Percentiles rank a stretch among this genome's conserved stretches.
Evolutionary conservation across 129 eudicot species (phyloP).

Genomic region (Silybum marianum): DNA sequence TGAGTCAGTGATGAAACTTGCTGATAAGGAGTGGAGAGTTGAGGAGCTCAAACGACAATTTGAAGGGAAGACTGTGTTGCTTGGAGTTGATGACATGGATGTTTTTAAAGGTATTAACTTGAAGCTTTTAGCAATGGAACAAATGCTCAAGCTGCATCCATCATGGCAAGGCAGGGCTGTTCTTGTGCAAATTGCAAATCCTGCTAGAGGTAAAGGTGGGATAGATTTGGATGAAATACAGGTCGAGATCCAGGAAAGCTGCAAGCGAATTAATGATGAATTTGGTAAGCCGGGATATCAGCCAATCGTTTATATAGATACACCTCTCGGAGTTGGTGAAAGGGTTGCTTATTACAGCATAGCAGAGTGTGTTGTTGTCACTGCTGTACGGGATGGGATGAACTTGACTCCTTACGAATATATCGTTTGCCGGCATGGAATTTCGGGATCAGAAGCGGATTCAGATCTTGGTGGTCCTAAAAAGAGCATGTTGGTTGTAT

Average conservation of each 20-base stretch:
- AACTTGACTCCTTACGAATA: conserved; percentile 90
- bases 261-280: conserved; percentile 67
- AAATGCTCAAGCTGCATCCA: conserved; percentile 66
- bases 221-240: conserved; percentile 64
- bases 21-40: conserved; percentile 58
- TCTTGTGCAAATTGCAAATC: conserved; percentile 71
- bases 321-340: conserved; percentile 53
- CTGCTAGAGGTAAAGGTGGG: conserved; percentile 82
- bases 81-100: conserved; percentile 76
- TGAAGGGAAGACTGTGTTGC: conserved; percentile 69
- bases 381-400: conserved; percentile 90
- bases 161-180: conserved; percentile 77
- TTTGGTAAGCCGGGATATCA: conserved; percentile 85
- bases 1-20: conserved; percentile 60
- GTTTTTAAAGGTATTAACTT: conserved; percentile 72
- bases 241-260: conserved; percentile 75
- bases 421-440: conserved; percentile 77
- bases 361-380: conserved; percentile 95
- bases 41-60: conserved; percentile 61
- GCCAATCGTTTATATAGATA: conserved; percentile 71
- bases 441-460: conserved; percentile 51
- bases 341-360: conserved; percentile 78
- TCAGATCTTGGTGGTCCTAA: conserved; percentile 50
- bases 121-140: conserved; percentile 77
- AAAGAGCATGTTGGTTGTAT: conserved; percentile 89